Evolutionary conservation across 805 yeast species (phyloP).

Genomic region (Yamadazyma paraphyllophila): DNA sequence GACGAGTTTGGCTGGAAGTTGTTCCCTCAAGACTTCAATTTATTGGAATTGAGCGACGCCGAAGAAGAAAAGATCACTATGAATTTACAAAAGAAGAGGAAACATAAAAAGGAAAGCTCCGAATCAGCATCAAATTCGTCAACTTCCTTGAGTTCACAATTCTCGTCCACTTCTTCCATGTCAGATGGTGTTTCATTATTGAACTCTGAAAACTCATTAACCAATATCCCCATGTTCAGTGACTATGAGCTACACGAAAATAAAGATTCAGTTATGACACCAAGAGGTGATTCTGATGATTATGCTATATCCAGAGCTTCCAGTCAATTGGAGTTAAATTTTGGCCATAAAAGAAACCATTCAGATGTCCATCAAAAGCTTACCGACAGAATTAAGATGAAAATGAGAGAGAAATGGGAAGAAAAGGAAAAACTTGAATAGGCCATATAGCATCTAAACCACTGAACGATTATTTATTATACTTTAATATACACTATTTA

Average conservation of each 20-base stretch:
- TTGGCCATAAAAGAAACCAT: slow-evolving; percentile 16
- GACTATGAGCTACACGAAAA: slow-evolving; percentile 44
- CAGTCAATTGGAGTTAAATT: slow-evolving; percentile 24
- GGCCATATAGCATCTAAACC: not conserved
- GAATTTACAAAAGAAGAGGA: slow-evolving; percentile 52
- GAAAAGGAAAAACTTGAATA: slow-evolving; percentile 8
- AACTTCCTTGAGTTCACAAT: slow-evolving; percentile 14
- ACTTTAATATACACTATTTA: slow-evolving; percentile 2
- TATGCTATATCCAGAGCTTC: slow-evolving; percentile 19
- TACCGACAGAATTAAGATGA: slow-evolving; percentile 33
- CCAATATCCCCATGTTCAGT: slow-evolving; percentile 64
- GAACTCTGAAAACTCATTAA: slow-evolving; percentile 57
- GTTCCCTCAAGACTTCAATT: slow-evolving; percentile 76
- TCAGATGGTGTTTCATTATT: slow-evolving; percentile 64
- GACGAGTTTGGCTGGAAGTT: slow-evolving; percentile 80
- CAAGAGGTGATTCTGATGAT: slow-evolving; percentile 30
- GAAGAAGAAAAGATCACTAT: slow-evolving; percentile 34
- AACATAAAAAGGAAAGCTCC: slow-evolving; percentile 22
- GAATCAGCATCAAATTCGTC: slow-evolving; percentile 11
- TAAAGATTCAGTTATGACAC: slow-evolving; percentile 26
- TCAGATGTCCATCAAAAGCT: slow-evolving; percentile 18
- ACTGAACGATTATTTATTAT: not conserved
- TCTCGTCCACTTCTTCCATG: slow-evolving; percentile 34
- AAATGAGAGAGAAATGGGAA: slow-evolving; percentile 36
- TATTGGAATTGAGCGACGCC: slow-evolving; percentile 43